Evolutionary conservation across 2,329 filamentous ascomycete species (phyloP), one percentile per base, ranked within the genome.

Genomic region (Pseudogymnoascus sp.): DNA sequence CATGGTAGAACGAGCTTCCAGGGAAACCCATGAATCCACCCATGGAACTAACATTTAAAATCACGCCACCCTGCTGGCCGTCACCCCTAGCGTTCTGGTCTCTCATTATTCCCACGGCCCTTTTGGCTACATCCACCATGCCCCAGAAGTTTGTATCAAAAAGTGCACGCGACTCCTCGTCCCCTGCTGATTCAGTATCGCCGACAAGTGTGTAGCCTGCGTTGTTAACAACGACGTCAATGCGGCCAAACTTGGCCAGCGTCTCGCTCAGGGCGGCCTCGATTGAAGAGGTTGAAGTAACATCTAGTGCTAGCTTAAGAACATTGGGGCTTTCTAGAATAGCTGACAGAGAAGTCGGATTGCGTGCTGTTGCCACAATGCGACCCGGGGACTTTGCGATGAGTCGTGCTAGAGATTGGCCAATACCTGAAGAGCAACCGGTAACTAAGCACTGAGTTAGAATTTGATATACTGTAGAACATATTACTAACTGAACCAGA

Each of bases 171-270:
- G 70, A 67, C 60, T 76, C 71, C n/a, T 68, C 67, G 11, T 75
- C 72, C 4, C 69, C 69, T 3, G 73, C 71, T n/a, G 67, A 66
- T 63, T 87, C 84, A 31, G 85, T 79, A 1, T 82, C 79, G 9
- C 80, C 81, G 6, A 74, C 71, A 2, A 83, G 73, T 10, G 81
- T 80, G 64, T 84, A 86, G 1, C 83, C 85, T 1, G 84, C 83
- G 61, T 86, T 86, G 72, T 86, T 86, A 65, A 85, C 78, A 2
- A 86, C 79, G 1, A 86, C 78, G 68, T 87, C 83, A 56, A 87
- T 72, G n/a, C 81, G 78, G 35, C 60, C 60, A 62, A 62, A 62
- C 7, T 31, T 33, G 10, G 29, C n/a, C 19, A 53, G 15, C 9
- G 40, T n/a, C 26, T 62, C 21, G 17, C 31, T 33, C 11, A 77